These are phyloP conservation scores for Eimeria zaria DNA, from an alignment of 169 alveolate species.

Conservation along the genomic window DNA sequence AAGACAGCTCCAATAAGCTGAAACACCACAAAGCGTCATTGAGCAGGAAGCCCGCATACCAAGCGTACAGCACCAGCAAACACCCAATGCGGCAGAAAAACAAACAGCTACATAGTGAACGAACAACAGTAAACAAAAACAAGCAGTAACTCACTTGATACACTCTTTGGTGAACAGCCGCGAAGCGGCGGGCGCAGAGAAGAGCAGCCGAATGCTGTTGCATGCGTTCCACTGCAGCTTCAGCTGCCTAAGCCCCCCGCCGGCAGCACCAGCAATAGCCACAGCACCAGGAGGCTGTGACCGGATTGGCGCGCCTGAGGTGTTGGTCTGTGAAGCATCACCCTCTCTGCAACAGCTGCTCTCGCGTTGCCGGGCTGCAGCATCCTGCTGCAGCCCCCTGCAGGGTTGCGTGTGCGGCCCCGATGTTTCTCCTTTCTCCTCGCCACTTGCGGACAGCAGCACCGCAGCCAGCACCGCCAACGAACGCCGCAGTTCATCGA, in stretches of 20 bases:
- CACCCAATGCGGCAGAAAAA: not conserved
- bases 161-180: not conserved
- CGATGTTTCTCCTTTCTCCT: not conserved
- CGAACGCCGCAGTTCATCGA: conserved; percentile 12
- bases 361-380: not conserved
- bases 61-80: not conserved
- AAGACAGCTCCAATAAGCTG: too few relatives aligned
- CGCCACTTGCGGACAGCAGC: not conserved
- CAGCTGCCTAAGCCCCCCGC: conserved; percentile 45
- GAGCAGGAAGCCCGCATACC: too few relatives aligned
- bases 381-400: not conserved
- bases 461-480: conserved; percentile 5
- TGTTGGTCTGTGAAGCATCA: not conserved
- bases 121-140: not conserved
- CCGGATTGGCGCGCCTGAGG: not conserved
- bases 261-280: not conserved
- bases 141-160: conserved; percentile 14
- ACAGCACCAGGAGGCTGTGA: not conserved
- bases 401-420: not conserved
- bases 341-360: not conserved
- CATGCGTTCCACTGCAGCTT: conserved; percentile 76
- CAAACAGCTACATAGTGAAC: too few relatives aligned
- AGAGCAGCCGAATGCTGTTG: conserved; percentile 58
- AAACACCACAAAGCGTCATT: too few relatives aligned
- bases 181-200: conserved; percentile 18